Evolutionary conservation across 1,139 yeast genomes (phyloP), one percentile per base, ranked within the genome.

Genomic region (Petasospora rhodanensis): DNA sequence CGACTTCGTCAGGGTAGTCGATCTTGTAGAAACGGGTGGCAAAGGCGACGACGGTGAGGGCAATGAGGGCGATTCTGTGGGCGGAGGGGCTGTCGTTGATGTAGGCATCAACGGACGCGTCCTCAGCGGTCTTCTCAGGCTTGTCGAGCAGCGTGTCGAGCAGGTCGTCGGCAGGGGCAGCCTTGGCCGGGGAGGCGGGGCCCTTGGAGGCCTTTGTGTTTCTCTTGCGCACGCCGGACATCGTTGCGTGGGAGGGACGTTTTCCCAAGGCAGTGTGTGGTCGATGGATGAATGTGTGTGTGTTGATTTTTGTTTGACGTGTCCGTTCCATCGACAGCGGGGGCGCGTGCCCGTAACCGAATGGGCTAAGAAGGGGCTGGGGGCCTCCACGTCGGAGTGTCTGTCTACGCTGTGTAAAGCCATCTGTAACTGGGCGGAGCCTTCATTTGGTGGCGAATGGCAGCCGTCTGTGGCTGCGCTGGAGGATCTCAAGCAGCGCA

Each of bases 1-100:
- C 98, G 36, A 93, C 98, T 56, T 83, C 83, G 40, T 70, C 66
- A 3, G 98, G 98, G 42, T 68, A 69, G 52, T 79, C 70, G 41
- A 91, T 70, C 42, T 71, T 66, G 49, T 73, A 73, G 59, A 89
- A 87, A 45, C 99, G 72, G 6, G 86, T 70, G 25, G 63, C 64
- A 35, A 82, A 72, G 0, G 96, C 95, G 26, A 80, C 46, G 0
- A 64, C 47, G 0, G 96, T 84, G 7, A 86, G 68, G 2, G 68
- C 44, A 5, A 56, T 39, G 34, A 75, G 53, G 0, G 74, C 74
- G 21, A 63, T 28, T 43, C 58, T 64, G 47, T 73, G 73, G 42
- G 61, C 60, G 11, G 20, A 18, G 4, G 41, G 13, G 27, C 27
- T 29, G 13, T 17, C 32, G 8, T 22, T 26, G n/a, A n/a, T n/a